Evolutionary conservation across 2,329 filamentous ascomycete species (phyloP).

Genomic region (Myrmaecium sp.): DNA sequence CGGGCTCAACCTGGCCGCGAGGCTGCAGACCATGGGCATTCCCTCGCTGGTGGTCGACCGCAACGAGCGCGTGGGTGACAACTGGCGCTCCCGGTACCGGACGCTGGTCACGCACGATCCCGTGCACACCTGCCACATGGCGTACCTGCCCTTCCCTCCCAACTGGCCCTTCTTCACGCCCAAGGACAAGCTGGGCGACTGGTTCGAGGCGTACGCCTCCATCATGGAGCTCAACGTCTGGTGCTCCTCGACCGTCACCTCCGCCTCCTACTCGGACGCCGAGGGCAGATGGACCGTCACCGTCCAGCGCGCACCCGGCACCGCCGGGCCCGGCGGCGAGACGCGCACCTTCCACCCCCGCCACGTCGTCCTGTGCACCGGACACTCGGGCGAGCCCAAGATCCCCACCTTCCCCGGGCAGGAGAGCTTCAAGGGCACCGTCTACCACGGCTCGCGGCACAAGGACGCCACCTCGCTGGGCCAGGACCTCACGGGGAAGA

Average conservation of each 20-base stretch:
- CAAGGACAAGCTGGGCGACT: constrained; percentile 55
- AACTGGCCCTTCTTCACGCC: constrained; percentile 55
- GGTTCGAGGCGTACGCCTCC: constrained; percentile 47
- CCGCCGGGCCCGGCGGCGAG: constrained; percentile 21
- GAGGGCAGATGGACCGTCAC: constrained; percentile 38
- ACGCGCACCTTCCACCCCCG: constrained; percentile 40
- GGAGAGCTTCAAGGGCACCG: constrained; percentile 38
- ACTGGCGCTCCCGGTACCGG: constrained; percentile 34
- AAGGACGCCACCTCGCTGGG: constrained; percentile 28
- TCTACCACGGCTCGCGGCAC: constrained; percentile 33
- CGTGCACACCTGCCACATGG: constrained; percentile 34
- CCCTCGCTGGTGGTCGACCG: constrained; percentile 28
- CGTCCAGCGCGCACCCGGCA: constrained; percentile 26
- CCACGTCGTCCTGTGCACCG: constrained; percentile 51
- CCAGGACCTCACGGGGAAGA: constrained; percentile 34
- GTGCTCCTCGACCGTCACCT: constrained; percentile 34
- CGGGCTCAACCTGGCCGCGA: constrained; percentile 18
- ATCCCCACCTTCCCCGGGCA: constrained; percentile 31
- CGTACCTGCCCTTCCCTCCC: constrained; percentile 46
- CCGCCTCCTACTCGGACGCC: constrained; percentile 33
- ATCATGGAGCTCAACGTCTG: constrained; percentile 54
- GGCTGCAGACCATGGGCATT: constrained; percentile 23
- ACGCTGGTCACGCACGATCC: constrained; percentile 50
- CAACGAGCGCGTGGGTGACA: constrained; percentile 29
- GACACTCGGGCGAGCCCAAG: constrained; percentile 49